Evolutionary conservation across 2,329 filamentous ascomycete genomes (phyloP), one percentile per base, ranked within the genome.

Genomic region (Aspergillus phoenicis): DNA sequence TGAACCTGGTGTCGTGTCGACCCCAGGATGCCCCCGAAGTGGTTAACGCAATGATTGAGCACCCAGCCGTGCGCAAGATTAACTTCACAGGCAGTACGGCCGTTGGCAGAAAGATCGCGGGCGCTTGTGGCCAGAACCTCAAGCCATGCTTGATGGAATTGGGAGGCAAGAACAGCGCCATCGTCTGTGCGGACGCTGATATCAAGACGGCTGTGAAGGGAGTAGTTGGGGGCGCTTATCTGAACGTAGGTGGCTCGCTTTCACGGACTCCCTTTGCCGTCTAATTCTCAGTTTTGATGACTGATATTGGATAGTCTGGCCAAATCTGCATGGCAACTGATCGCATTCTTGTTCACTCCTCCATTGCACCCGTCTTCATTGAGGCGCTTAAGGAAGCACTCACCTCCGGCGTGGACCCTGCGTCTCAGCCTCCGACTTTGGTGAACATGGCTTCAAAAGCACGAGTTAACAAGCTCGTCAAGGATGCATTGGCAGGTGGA

Each of bases 241-340:
- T 75, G 47, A 75, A 75, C 58, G 73, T 75, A 60, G 58, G 66
- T 51, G 63, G 4, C 43, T 11, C 38, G 7, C 17, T 10, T 3
- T 8, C n/a, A 17, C 8, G n/a, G 17, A 22, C 41, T 20, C 20
- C 30, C 20, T 20, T 20, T 20, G 15, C 7, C 28, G n/a, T 8
- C 7, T 5, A 7, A 11, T 20, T 33, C n/a, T 15, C 47, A 51
- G 5, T 39, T 41, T 26, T 15, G 22, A 5, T 20, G 41, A 38
- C 56, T 61, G n/a, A 62, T 22, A 30, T 28, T n/a, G 66, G 17
- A 30, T 52, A 78, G 71, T 73, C 81, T 2, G 91, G 91, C 0
- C 91, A 96, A 75, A 87, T 94, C 45, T 95, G 91, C 81, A 94
- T 95, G 90, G 82, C 84, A 24, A 94, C 91, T 0, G 91, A 95